A percentile compares a stretch with the other conserved stretches of the same genome.
phyloP scores from a whole-genome alignment of 2,329 filamentous ascomycete genomes.

The Beauveria pseudobassiana region DNA sequence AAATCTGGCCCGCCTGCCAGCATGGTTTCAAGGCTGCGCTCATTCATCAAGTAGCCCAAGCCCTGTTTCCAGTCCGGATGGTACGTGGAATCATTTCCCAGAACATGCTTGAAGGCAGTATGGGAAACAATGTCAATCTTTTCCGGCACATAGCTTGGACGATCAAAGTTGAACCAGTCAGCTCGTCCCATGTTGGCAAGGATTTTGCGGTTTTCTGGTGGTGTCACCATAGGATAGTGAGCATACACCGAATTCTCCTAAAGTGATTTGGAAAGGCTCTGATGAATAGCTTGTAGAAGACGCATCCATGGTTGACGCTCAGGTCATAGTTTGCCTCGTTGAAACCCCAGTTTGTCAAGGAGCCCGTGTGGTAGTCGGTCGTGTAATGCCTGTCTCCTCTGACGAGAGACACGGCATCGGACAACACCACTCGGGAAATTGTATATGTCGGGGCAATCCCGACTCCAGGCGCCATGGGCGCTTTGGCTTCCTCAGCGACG shows the following conservation, averaged over 20 bases:
- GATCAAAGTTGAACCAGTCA: constrained; percentile 61
- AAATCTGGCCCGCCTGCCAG: constrained; percentile 43
- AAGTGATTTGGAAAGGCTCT: constrained; percentile 77
- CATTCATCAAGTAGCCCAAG: constrained; percentile 54
- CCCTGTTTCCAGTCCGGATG: constrained; percentile 57
- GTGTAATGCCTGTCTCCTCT: constrained; percentile 75
- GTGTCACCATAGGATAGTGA: constrained; percentile 67
- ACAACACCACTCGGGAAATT: constrained; percentile 67
- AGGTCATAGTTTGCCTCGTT: constrained; percentile 66
- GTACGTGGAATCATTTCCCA: constrained; percentile 55
- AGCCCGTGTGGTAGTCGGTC: constrained; percentile 63
- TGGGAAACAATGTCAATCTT: constrained; percentile 54
- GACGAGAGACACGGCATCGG: constrained; percentile 71
- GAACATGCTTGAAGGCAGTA: constrained; percentile 51
- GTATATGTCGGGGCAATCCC: constrained; percentile 72
- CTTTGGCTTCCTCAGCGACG: constrained; percentile 67
- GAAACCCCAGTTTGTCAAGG: constrained; percentile 79
- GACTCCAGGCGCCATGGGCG: constrained; percentile 64
- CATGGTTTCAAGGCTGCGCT: constrained; percentile 47
- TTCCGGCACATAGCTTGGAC: constrained; percentile 44
- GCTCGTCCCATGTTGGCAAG: constrained; percentile 59
- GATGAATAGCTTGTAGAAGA: constrained; percentile 78
- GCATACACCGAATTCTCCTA: constrained; percentile 72
- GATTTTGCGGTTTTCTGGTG: constrained; percentile 64
- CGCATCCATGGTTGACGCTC: constrained; percentile 69